phyloP scores from a whole-genome alignment of 2,329 filamentous ascomycete genomes.

The Ilyonectria robusta region DNA sequence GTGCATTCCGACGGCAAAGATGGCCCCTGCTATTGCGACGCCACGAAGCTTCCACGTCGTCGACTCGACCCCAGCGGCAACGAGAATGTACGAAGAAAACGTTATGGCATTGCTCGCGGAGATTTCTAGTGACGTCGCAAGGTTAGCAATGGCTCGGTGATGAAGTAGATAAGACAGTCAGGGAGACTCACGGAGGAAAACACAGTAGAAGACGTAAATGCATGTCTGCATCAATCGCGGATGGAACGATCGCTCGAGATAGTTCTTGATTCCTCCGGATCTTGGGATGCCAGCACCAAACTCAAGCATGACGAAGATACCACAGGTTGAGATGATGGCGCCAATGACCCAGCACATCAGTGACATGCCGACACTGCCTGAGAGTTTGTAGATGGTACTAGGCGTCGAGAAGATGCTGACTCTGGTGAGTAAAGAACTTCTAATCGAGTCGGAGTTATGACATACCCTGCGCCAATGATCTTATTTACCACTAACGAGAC shows the following conservation, averaged over 20 bases:
- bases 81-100: conserved; percentile 26
- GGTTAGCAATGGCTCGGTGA: not conserved
- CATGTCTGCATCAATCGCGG: conserved; percentile 41
- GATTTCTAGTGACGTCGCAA: conserved; percentile 12
- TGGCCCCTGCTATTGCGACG: conserved; percentile 17
- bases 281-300: conserved; percentile 43
- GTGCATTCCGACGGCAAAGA: conserved; percentile 24
- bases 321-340: conserved; percentile 39
- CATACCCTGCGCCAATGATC: conserved; percentile 43
- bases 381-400: conserved; percentile 37
- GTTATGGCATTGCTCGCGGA: conserved; percentile 31
- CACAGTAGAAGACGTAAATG: conserved; percentile 43
- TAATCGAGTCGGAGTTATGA: not conserved
- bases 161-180: not conserved
- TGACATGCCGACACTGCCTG: conserved; percentile 44
- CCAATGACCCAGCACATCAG: conserved; percentile 45
- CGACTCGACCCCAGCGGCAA: conserved; percentile 21
- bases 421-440: not conserved
- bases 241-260: conserved; percentile 41
- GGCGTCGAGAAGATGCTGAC: conserved; percentile 45
- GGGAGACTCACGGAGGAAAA: conserved; percentile 32
- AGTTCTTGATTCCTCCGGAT: conserved; percentile 45
- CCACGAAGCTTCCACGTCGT: conserved; percentile 30
- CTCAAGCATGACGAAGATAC: conserved; percentile 43
- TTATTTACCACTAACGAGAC: conserved; percentile 44